Evolutionary conservation across 805 yeast species (phyloP), one percentile per base, ranked within the genome.

Genomic region (Candida namnaoensis): DNA sequence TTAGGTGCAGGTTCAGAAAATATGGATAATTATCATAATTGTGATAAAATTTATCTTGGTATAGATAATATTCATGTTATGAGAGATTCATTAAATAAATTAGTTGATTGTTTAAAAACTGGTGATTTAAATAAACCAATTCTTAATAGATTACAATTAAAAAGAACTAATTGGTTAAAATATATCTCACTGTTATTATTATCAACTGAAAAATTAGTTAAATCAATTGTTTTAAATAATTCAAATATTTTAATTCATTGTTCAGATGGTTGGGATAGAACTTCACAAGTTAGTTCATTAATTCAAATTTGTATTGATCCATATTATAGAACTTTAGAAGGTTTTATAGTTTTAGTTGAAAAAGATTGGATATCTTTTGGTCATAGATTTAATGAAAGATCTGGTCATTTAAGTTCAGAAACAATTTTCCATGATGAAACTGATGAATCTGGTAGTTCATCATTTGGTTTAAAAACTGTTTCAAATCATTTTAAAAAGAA

Each of bases 261-360:
- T 58, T 88, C 97, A 1, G 99, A 93, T 65, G 99, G 99, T 1
- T 93, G 99, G 99, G 99, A 93, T 57, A 69, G 99, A 44, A 93
- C 99, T 0, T 78, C 97, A 0, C 98, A 93, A 57, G 76, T 90
- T 1, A 73, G 88, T 6, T 82, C 96, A 3, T 64, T 93, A 46
- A 76, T 90, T 24, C 91, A 91, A 61, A 62, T 93, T 5, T 86
- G 96, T 54, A 66, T 90, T 8, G 98, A 93, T 58, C 97, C 98
- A 1, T 87, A 76, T 57, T 93, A 72, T 60, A 71, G 99, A 48
- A 90, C 98, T 0, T 48, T 86, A 3, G 82, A 88, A 44, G 99
- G 99, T 3, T 88, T 93, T 54, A 82, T 84, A 64, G 73, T 80
- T 0, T 66, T 93, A 15, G 71, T 93, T 4, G 99, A 93, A 53